These are phyloP conservation scores for Pleurotus tuber-regium DNA, from an alignment of 768 basidiomycete species.

Conservation along the genomic window DNA sequence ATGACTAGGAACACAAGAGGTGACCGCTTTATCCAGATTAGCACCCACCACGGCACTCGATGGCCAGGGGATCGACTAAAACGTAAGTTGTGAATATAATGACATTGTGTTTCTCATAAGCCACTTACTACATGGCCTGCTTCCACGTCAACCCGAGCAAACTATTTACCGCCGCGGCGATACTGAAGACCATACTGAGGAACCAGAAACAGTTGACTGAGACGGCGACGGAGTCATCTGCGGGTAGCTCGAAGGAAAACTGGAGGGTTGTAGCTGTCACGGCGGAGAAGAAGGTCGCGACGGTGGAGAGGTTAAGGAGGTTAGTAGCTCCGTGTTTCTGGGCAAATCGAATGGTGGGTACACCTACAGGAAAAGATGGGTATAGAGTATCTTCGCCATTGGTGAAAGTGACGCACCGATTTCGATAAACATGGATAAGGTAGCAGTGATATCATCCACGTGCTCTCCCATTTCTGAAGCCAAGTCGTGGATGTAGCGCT, in stretches of 20 bases:
- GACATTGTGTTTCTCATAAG: too few species aligned
- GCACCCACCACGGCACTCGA: slow-evolving; percentile 78
- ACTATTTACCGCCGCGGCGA: slow-evolving; percentile 74
- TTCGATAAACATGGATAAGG: slow-evolving; percentile 74
- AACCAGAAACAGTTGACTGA: slow-evolving; percentile 77
- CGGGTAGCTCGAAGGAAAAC: slow-evolving; percentile 50
- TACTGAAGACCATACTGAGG: slow-evolving; percentile 71
- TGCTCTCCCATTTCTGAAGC: slow-evolving; percentile 76
- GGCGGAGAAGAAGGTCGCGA: slow-evolving; percentile 76
- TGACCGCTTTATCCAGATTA: slow-evolving; percentile 86
- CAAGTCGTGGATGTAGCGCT: slow-evolving; percentile 72
- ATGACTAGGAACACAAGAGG: slow-evolving; percentile 82
- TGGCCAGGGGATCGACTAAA: slow-evolving; percentile 69
- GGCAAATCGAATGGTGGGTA: slow-evolving; percentile 73
- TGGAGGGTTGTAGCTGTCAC: slow-evolving; percentile 74
- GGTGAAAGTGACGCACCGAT: slow-evolving; percentile 44
- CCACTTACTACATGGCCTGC: slow-evolving; percentile 76
- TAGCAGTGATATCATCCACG: slow-evolving; percentile 62
- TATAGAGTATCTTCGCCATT: neutral
- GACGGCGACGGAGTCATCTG: slow-evolving; percentile 33
- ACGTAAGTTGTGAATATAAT: too few species aligned
- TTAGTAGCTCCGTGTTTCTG: slow-evolving; percentile 72
- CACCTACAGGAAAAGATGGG: slow-evolving; percentile 38
- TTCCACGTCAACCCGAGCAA: slow-evolving; percentile 78
- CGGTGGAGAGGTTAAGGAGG: slow-evolving; percentile 70